These are phyloP conservation scores for Tripterygium wilfordii DNA, from an alignment of 177 flowering plant genomes.

Conservation along the genomic window DNA sequence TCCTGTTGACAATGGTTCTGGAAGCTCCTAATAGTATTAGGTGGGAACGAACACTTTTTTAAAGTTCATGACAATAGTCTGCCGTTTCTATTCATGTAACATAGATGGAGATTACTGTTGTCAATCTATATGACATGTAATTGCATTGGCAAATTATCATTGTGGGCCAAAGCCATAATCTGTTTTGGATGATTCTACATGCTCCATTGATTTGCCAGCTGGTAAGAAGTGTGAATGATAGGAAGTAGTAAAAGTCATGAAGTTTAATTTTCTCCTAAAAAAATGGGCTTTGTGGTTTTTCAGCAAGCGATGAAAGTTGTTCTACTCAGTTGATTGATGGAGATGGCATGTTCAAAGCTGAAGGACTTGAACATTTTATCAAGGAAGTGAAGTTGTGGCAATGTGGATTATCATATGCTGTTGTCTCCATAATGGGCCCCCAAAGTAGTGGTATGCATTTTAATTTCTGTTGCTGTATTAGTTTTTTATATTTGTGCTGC, in stretches of 20 bases:
- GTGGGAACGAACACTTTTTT: too few species aligned
- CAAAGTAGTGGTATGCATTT: constrained; percentile 79
- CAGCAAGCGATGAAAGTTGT: constrained; percentile 40
- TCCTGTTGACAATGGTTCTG: too few species aligned
- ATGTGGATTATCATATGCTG: constrained; percentile 88
- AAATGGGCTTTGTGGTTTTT: constrained; percentile 2
- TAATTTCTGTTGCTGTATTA: background rate
- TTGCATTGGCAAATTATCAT: too few species aligned
- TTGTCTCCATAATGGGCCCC: constrained; percentile 92
- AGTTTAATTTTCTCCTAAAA: background rate
- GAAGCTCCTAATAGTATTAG: too few species aligned
- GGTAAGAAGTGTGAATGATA: too few species aligned
- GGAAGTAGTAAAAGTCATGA: background rate
- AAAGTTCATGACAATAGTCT: too few species aligned
- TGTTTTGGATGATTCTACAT: background rate
- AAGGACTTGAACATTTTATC: constrained; percentile 51
- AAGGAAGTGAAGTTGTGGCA: constrained; percentile 58
- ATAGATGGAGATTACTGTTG: too few species aligned
- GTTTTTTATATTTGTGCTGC: background rate
- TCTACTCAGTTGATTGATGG: constrained; percentile 81
- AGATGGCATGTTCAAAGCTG: constrained; percentile 65
- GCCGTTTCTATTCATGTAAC: too few species aligned
- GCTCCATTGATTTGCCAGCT: too few species aligned
- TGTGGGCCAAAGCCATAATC: background rate
- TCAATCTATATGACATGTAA: too few species aligned